A percentile compares a stretch with the other conserved stretches of the same genome.
These are phyloP conservation scores for Spiraea crenata DNA, from an alignment of 331 rosid genomes.

Conservation along the genomic window DNA sequence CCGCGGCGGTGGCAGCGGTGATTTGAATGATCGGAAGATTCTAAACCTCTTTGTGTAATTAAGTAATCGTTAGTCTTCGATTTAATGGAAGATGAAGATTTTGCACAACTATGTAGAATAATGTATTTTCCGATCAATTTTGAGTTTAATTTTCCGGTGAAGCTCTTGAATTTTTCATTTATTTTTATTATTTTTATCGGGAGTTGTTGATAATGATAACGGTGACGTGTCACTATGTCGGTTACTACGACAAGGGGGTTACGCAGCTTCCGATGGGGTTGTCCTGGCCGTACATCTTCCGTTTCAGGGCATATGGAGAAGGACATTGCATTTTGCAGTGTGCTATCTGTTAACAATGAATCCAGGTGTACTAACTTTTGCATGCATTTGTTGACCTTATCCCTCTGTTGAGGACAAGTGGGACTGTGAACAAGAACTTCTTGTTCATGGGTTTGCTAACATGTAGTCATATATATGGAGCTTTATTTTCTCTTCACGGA, in stretches of 20 bases:
- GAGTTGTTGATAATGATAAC: constrained; percentile 9
- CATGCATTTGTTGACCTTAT: too few species aligned
- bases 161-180: not conserved
- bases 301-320: not conserved
- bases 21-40: constrained; percentile 33
- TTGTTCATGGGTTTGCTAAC: too few species aligned
- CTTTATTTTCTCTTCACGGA: too few species aligned
- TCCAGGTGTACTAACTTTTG: too few species aligned
- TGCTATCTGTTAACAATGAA: too few species aligned
- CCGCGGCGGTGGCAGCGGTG: constrained; percentile 11
- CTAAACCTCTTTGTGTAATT: constrained; percentile 49
- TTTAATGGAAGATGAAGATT: too few species aligned
- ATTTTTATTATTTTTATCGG: not conserved
- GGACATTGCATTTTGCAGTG: not conserved
- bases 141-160: constrained; percentile 18
- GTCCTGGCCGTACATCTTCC: constrained; percentile 31
- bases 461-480: too few species aligned
- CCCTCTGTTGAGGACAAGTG: not conserved
- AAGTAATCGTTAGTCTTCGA: too few species aligned
- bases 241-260: not conserved
- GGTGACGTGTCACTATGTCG: constrained; percentile 27
- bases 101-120: too few species aligned
- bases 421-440: too few species aligned
- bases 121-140: not conserved
- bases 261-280: constrained; percentile 22